A percentile compares a stretch with the other conserved stretches of the same genome.
phyloP scores from a whole-genome alignment of 164 flowering plant species.

The Brasenia schreberi region DNA sequence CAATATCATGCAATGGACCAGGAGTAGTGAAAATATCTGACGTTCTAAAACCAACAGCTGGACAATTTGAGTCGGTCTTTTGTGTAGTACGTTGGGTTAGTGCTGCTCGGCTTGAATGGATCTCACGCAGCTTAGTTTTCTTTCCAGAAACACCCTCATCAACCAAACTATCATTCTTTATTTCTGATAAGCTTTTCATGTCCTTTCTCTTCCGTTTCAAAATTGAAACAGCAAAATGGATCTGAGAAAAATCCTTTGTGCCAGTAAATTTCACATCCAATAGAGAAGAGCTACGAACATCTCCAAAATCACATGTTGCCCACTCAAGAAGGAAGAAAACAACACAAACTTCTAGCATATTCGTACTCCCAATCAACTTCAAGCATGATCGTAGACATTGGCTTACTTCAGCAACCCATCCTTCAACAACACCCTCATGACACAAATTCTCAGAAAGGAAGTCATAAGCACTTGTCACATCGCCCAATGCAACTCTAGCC shows the following conservation, averaged over 20 bases:
- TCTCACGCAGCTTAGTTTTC: slow-evolving; percentile 16
- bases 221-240: slow-evolving; percentile 54
- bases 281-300: slow-evolving; percentile 45
- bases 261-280: slow-evolving; percentile 57
- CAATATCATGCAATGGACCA: slow-evolving; percentile 78
- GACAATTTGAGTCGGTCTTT: slow-evolving; percentile 15
- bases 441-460: slow-evolving; percentile 56
- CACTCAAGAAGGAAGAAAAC: slow-evolving; percentile 91
- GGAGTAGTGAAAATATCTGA: slow-evolving; percentile 58
- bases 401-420: slow-evolving; percentile 75
- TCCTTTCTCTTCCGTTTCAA: slow-evolving; percentile 49
- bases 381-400: slow-evolving; percentile 60
- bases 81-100: slow-evolving; percentile 14
- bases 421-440: slow-evolving; percentile 43
- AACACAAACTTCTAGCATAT: slow-evolving; percentile 44
- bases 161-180: slow-evolving; percentile 12
- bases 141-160: slow-evolving; percentile 14
- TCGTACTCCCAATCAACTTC: slow-evolving; percentile 60
- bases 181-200: slow-evolving; percentile 14
- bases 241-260: slow-evolving; percentile 59
- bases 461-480: slow-evolving; percentile 47
- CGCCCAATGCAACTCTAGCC: slow-evolving; percentile 81
- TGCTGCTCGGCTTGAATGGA: slow-evolving; percentile 11
- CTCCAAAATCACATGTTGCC: slow-evolving; percentile 93
- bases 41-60: slow-evolving; percentile 13